A percentile compares a stretch with the other conserved stretches of the same genome.
Evolutionary conservation across 1,139 yeast species (phyloP).

Genomic region (Kodamaea sp.): DNA sequence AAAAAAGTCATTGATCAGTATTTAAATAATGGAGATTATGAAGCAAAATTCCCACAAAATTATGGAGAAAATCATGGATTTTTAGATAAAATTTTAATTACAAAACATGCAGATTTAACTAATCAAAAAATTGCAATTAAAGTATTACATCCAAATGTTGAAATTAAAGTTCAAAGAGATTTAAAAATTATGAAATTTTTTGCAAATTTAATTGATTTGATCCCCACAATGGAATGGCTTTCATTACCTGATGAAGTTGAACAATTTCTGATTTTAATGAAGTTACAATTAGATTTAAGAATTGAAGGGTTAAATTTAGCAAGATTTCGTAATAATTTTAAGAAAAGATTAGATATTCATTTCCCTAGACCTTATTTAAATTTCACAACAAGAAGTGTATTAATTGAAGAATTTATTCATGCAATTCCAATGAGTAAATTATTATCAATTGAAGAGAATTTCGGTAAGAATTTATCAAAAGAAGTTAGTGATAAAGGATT

Average conservation of each 20-base stretch:
- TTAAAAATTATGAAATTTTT: conserved; percentile 77
- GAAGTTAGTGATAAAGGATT: conserved; percentile 83
- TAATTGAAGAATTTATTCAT: conserved; percentile 80
- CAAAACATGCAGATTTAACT: conserved; percentile 34
- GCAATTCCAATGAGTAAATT: conserved; percentile 81
- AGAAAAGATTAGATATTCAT: conserved; percentile 56
- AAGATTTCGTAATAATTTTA: conserved; percentile 63
- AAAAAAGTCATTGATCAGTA: conserved; percentile 37
- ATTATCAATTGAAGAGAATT: conserved; percentile 41
- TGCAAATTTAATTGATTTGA: conserved; percentile 60
- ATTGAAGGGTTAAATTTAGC: conserved; percentile 82
- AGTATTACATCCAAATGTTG: conserved; percentile 87
- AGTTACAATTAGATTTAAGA: conserved; percentile 80
- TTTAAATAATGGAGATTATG: conserved; percentile 13
- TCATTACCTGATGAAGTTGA: conserved; percentile 92
- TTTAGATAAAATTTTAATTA: conserved; percentile 35
- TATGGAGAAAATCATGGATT: conserved; percentile 19
- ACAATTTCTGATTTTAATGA: conserved; percentile 83
- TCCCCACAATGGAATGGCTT: conserved; percentile 98
- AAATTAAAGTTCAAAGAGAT: conserved; percentile 70
- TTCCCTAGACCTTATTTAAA: conserved; percentile 77
- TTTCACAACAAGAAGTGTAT: conserved; percentile 65
- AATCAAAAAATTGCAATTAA: conserved; percentile 78
- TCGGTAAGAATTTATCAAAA: conserved; percentile 57
- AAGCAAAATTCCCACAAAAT: conserved; percentile 4